Base-by-base conservation (phyloP, 148 eudicot species). In the Heliosperma pusillum region DNA sequence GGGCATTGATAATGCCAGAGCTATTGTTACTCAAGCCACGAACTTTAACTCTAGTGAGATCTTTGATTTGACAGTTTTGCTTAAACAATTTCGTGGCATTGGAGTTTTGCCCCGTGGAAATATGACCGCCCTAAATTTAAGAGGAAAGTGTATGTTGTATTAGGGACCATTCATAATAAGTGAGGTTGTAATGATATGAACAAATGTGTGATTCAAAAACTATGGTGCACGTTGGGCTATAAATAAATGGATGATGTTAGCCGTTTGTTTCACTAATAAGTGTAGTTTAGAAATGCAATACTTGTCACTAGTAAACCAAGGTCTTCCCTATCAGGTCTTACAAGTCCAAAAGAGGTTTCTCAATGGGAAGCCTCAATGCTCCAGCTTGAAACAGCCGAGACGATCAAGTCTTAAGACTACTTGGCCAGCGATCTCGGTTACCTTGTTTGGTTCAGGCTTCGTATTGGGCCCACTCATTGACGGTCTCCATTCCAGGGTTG, bases 401-500 rank as follows among this genome's bases (percentile, higher is more conserved):
- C 61, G 21, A 68, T 9, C 72, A 29, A 72, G 22, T 33, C 61
- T 74, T 30, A 69, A 63, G 19, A 79, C 69, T 5, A 44, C 72
- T 33, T 83, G 88, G 92, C 86, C 84, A 55, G 8, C 76, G 0
- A 45, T 87, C 11, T 78, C 93, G 26, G 78, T 85, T 16, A 68
- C 88, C 11, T 89, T 90, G 1, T 89, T 89, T 25, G 90, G 86
- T 57, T 79, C 89, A 3, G 97, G 97, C 45, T 89, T 90, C 76
- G 15, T 90, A 66, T 65, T 90, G 47, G 97, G 96, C 25, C 89
- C 97, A 30, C 80, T 93, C 8, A 58, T 93, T 7, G 92, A 93
- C 58, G 96, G 97, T 36, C 83, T 90, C 63, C 97, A 90, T 76
- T 93, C 97, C 0, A 74, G 90, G 30, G 97, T 93, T 5, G 73